Conservation (phyloP, 2,329 filamentous ascomycete species). For the Alternaria consortialis region DNA sequence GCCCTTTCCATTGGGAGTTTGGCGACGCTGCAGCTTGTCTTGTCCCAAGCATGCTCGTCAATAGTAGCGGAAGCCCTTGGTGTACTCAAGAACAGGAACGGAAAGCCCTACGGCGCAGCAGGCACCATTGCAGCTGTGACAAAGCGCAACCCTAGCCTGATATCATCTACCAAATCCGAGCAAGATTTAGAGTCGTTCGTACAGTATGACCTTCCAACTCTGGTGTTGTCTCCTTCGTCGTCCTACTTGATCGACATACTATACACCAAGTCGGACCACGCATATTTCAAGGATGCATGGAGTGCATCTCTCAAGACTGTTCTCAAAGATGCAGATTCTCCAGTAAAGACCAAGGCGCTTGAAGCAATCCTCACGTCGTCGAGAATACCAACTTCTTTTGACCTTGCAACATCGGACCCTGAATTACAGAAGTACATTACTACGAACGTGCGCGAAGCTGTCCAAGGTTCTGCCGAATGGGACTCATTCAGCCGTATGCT, state of each 20-base stretch:
- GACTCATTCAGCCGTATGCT: slow-evolving; percentile 49
- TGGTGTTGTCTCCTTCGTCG: slow-evolving; percentile 75
- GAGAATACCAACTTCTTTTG: slow-evolving; percentile 46
- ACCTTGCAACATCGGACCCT: slow-evolving; percentile 45
- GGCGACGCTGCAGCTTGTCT: slow-evolving; percentile 16
- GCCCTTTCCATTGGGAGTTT: slow-evolving; percentile 19
- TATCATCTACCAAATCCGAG: slow-evolving; percentile 55
- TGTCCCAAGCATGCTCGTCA: slow-evolving; percentile 51
- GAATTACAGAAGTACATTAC: slow-evolving; percentile 51
- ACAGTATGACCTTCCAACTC: slow-evolving; percentile 62
- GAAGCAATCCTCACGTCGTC: slow-evolving; percentile 48
- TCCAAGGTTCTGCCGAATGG: slow-evolving; percentile 48
- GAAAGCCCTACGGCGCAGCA: slow-evolving; percentile 73
- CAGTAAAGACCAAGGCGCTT: slow-evolving; percentile 39
- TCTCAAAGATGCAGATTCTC: slow-evolving; percentile 39
- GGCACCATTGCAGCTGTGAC: slow-evolving; percentile 65
- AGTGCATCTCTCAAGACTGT: slow-evolving; percentile 40
- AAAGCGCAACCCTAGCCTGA: slow-evolving; percentile 54
- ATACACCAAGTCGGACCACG: slow-evolving; percentile 55
- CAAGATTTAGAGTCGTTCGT: slow-evolving; percentile 58
- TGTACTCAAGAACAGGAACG: slow-evolving; percentile 63
- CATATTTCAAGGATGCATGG: slow-evolving; percentile 44
- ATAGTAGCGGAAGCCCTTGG: slow-evolving; percentile 61
- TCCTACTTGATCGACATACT: slow-evolving; percentile 72
- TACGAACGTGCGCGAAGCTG: slow-evolving; percentile 38